Evolutionary conservation across 2,329 filamentous ascomycete species (phyloP), one percentile per base, ranked within the genome.

Genomic region (Trematosphaeria pertusa): DNA sequence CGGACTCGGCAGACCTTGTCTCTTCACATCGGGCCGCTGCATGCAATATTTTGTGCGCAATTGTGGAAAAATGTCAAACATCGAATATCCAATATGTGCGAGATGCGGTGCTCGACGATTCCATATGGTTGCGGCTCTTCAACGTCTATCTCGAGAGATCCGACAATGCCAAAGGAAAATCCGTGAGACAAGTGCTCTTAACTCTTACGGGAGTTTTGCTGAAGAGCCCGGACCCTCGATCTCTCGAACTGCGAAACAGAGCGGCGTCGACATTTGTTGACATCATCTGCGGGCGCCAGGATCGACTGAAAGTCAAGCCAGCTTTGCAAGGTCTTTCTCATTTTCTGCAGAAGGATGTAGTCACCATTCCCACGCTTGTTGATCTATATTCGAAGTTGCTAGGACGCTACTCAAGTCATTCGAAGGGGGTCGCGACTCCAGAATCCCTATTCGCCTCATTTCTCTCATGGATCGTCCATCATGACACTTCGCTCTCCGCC

Each of bases 251-350:
- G 14, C 56, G 67, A 26, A 43, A 62, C 19, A 48, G 56, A 31
- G 62, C 68, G 22, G 50, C 60, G 17, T 41, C 46, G 19, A 79
- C 74, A 4, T 76, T 86, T 5, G 61, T 88, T 12, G 79, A 81
- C 1, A 82, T 87, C 11, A 78, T 89, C 32, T 77, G 80, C 17
- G 79, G 82, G 46, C 78, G 82, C 49, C 83, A 83, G 24, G 78
- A 84, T 12, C 85, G 82, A 53, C 81, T 85, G 8, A 77, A 86
- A 40, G 84, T 85, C 31, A 90, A 90, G 65, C 87, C 87, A 26
- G 83, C 86, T 5, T 80, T 91, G 50, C 85, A 86, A 61, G 81
- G 81, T 12, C 73, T 90, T 28, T 84, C 87, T 37, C 80, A 86
- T 59, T 81, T 91, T 46, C 64, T 91, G 3, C 73, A 77, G 37